These are phyloP conservation scores for Peronosclerospora sorghi DNA, from an alignment of 352 stramenopile genomes.

Conservation along the genomic window DNA sequence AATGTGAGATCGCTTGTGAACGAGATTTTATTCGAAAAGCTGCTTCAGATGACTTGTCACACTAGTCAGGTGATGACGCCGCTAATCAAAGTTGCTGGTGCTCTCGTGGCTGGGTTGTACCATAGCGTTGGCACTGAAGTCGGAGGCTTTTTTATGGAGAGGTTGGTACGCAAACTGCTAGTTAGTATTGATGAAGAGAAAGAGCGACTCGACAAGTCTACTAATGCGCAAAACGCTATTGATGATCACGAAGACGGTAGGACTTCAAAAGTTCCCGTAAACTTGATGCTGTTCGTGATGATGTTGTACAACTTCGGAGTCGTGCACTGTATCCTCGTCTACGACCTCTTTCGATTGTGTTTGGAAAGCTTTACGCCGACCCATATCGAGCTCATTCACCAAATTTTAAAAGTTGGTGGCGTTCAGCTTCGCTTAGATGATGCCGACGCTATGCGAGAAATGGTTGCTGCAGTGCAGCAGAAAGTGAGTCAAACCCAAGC, in stretches of 20 bases:
- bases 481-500: slow-evolving; percentile 44
- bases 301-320: slow-evolving; percentile 88
- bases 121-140: slow-evolving; percentile 71
- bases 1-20: slow-evolving; percentile 65
- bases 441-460: slow-evolving; percentile 69
- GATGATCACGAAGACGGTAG: slow-evolving; percentile 17
- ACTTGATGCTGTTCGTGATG: slow-evolving; percentile 78
- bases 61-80: slow-evolving; percentile 63
- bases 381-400: slow-evolving; percentile 83
- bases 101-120: slow-evolving; percentile 60
- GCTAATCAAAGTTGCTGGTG: slow-evolving; percentile 63
- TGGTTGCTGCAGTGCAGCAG: slow-evolving; percentile 73
- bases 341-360: slow-evolving; percentile 82
- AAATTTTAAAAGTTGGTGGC: slow-evolving; percentile 73
- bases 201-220: slow-evolving; percentile 9
- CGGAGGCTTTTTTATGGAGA: slow-evolving; percentile 75
- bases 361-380: slow-evolving; percentile 56
- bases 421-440: slow-evolving; percentile 80
- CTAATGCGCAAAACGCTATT: slow-evolving; percentile 3
- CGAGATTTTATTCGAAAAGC: slow-evolving; percentile 53
- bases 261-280: slow-evolving; percentile 58
- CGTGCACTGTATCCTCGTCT: slow-evolving; percentile 83
- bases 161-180: slow-evolving; percentile 49
- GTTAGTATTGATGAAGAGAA: slow-evolving; percentile 33
- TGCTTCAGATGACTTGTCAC: slow-evolving; percentile 52